Evolutionary conservation across 2,329 filamentous ascomycete species (phyloP).

Genomic region (Intubia oerlemansii): DNA sequence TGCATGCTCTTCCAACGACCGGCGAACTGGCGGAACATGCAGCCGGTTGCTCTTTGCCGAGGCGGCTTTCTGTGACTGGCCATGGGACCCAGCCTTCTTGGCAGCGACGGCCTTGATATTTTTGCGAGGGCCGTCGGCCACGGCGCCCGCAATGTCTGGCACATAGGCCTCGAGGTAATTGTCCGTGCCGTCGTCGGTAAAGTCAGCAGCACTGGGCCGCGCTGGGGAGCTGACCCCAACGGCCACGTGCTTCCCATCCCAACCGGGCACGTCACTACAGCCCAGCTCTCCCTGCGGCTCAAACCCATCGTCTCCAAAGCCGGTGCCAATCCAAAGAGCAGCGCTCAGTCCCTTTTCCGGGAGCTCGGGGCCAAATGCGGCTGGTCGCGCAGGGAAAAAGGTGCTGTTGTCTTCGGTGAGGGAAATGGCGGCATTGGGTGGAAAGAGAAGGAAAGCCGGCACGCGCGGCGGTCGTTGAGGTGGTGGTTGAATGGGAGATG

Average conservation of each 20-base stretch:
- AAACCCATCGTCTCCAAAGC: slow-evolving; percentile 63
- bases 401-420: slow-evolving; percentile 96
- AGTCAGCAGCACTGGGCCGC: slow-evolving; percentile 11
- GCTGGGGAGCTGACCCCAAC: not conserved
- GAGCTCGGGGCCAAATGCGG: slow-evolving; percentile 72
- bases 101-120: no score
- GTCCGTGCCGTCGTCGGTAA: slow-evolving; percentile 55
- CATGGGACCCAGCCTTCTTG: no score
- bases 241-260: slow-evolving; percentile 45
- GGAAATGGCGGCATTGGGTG: slow-evolving; percentile 86
- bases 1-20: no score
- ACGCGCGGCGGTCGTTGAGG: not conserved
- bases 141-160: no score
- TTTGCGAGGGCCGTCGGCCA: slow-evolving; percentile 2
- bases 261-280: slow-evolving; percentile 84
- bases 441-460: slow-evolving; percentile 55
- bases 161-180: slow-evolving; percentile 49
- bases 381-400: slow-evolving; percentile 81
- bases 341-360: slow-evolving; percentile 62
- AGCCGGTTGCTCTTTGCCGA: no score
- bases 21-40: no score
- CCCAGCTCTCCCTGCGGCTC: slow-evolving; percentile 67
- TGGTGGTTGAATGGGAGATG: no score
- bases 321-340: slow-evolving; percentile 81
- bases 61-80: no score